A percentile compares a stretch with the other conserved stretches of the same genome.
phyloP scores from a whole-genome alignment of 495 filamentous ascomycete genomes.

The Pseudevernia furfuracea region DNA sequence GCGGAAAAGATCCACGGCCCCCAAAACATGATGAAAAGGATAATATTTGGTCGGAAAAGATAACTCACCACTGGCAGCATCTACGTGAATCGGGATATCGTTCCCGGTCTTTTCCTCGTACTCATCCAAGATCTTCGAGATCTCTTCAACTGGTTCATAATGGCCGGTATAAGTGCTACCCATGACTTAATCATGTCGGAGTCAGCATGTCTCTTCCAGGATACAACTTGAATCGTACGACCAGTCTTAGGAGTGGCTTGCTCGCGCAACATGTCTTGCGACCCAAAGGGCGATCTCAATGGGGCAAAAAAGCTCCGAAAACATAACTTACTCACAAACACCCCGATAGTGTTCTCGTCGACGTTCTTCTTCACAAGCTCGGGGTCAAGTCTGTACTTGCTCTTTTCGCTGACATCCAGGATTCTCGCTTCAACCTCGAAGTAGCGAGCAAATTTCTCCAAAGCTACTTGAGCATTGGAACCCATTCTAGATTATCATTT shows the following conservation, averaged over 20 bases:
- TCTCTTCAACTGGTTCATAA: conserved; percentile 66
- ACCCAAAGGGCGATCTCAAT: too few relatives aligned
- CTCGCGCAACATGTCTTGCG: too few relatives aligned
- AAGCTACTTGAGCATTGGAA: conserved; percentile 66
- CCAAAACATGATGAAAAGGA: too few relatives aligned
- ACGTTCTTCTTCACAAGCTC: conserved; percentile 56
- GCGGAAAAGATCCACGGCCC: too few relatives aligned
- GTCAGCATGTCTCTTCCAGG: too few relatives aligned
- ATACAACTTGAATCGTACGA: too few relatives aligned
- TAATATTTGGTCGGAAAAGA: too few relatives aligned
- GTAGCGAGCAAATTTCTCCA: conserved; percentile 65
- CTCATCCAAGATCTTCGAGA: conserved; percentile 58
- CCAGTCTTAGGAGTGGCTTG: too few relatives aligned
- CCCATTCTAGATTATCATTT: too few relatives aligned
- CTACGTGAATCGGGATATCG: conserved; percentile 69
- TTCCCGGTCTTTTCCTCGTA: conserved; percentile 54
- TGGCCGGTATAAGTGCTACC: conserved; percentile 72
- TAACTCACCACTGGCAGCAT: conserved; percentile 64
- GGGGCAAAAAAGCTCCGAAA: too few relatives aligned
- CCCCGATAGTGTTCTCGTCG: conserved; percentile 72
- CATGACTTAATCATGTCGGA: too few relatives aligned
- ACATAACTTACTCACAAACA: too few relatives aligned
- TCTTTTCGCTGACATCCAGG: conserved; percentile 57
- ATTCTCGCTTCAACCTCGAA: conserved; percentile 72
- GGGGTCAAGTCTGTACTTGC: conserved; percentile 55